Evolutionary conservation across 108 stramenopile genomes (phyloP).

Genomic region (Discostella stelligeroides): DNA sequence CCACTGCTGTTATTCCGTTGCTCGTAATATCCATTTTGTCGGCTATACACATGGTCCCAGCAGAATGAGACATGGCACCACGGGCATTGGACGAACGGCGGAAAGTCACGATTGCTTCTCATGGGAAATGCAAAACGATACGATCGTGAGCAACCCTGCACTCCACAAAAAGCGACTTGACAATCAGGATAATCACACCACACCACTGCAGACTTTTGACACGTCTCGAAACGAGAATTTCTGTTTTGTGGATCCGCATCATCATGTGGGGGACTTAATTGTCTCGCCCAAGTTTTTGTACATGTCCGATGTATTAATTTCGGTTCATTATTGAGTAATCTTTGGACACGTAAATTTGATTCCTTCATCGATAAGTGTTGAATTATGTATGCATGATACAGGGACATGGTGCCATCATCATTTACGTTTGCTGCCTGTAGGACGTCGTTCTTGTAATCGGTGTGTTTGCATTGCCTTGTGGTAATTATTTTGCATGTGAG

Average conservation of each 20-base stretch:
- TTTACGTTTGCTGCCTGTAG: not conserved
- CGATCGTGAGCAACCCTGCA: slow-evolving; percentile 32
- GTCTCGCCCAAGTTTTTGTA: slow-evolving; percentile 37
- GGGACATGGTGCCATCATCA: not conserved
- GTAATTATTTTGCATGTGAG: not conserved
- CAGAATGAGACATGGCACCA: slow-evolving; percentile 39
- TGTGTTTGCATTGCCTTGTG: too few species aligned
- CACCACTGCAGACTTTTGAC: slow-evolving; percentile 32
- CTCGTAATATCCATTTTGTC: not conserved
- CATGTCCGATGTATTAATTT: slow-evolving; percentile 18
- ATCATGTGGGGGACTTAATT: slow-evolving; percentile 1
- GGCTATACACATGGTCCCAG: slow-evolving; percentile 11
- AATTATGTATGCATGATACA: slow-evolving; percentile 23
- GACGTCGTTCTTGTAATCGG: not conserved
- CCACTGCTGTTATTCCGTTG: not conserved
- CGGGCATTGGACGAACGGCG: slow-evolving; percentile 16
- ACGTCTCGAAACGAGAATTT: slow-evolving; percentile 9
- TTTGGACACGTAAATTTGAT: slow-evolving; percentile 27
- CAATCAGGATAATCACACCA: slow-evolving; percentile 41
- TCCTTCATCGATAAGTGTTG: slow-evolving; percentile 29
- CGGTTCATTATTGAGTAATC: not conserved
- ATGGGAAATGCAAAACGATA: slow-evolving; percentile 28
- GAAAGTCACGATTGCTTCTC: slow-evolving; percentile 8
- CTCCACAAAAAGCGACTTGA: slow-evolving; percentile 25
- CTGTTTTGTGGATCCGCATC: slow-evolving; percentile 1